Base-by-base conservation (phyloP, 1,284 basidiomycete genomes). In the Ustilago sp. region DNA sequence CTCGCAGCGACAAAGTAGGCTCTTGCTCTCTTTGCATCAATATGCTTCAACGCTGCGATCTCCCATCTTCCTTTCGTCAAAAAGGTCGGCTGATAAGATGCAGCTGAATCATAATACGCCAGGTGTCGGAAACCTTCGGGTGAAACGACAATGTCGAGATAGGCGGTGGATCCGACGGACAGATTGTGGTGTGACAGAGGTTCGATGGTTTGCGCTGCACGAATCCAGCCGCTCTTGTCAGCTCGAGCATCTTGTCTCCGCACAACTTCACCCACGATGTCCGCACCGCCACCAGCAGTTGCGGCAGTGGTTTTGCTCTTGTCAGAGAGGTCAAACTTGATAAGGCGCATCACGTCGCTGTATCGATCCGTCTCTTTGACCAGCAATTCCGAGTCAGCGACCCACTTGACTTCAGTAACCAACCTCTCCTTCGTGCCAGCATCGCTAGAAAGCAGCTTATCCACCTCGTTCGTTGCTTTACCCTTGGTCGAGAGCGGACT, bases 41-140 rank as follows among this genome's bases (percentile, higher is more conserved):
- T 90, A 2, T 90, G 92, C 61, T 90, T 87, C 63, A 98, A 91
- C 6, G 88, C 89, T 19, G 89, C 89, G 4, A 98, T 93, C 86
- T 99, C 96, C 95, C 95, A 98, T 36, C 90, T 85, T 0, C 95
- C 96, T 2, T 88, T 88, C 0, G 96, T 98, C 38, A 98, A 88
- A 88, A 94, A 84, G 39, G 66, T 51, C 4, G 82, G 81, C 59
- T 60, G 13, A 8, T 65, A 58, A 1, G 68, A 59, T 1, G 48
- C 35, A 0, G 78, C 73, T 8, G 68, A 54, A 11, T 65, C 74
- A 52, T 69, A 84, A 41, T 72, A 79, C 8, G 82, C 82, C 19
- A 84, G 58, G 47, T 84, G 82, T 28, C 76, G 66, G 58, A 43
- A 84, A 1, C 82, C 82, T 12, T 79, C 51, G 2, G 54, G 47